A percentile compares a stretch with the other conserved stretches of the same genome.
These are phyloP conservation scores for Dissophora ornata DNA, from an alignment of 192 early-diverging fungal species.

Conservation along the genomic window DNA sequence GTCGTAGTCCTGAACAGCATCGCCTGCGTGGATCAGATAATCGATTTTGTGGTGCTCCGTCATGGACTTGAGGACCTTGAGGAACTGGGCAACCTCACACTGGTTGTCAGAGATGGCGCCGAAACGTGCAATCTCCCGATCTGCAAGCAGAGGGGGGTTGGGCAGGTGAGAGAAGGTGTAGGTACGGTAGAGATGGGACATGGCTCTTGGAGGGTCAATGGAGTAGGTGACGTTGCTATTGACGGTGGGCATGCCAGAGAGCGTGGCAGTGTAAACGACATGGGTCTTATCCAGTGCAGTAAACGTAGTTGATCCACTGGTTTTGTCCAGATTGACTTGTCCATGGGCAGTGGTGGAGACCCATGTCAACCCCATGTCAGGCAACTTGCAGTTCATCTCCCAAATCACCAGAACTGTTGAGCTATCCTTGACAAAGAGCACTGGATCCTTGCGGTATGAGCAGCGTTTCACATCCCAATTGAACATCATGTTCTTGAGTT, in stretches of 20 bases:
- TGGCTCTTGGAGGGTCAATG: slow-evolving; percentile 16
- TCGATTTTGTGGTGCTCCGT: slow-evolving; percentile 57
- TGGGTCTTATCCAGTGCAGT: slow-evolving; percentile 25
- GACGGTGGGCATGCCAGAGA: slow-evolving; percentile 35
- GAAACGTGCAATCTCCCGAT: slow-evolving; percentile 57
- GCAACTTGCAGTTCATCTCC: slow-evolving; percentile 65
- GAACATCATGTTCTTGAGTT: slow-evolving; percentile 60
- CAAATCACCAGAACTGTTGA: slow-evolving; percentile 62
- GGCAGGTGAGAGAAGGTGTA: slow-evolving; percentile 46
- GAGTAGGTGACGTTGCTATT: slow-evolving; percentile 46
- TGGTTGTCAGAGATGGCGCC: slow-evolving; percentile 62
- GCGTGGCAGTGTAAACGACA: slow-evolving; percentile 36
- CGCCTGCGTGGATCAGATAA: slow-evolving; percentile 76
- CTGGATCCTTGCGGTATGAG: slow-evolving; percentile 64
- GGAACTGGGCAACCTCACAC: slow-evolving; percentile 46
- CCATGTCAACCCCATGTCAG: slow-evolving; percentile 60
- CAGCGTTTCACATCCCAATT: slow-evolving; percentile 61
- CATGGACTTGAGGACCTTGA: slow-evolving; percentile 41
- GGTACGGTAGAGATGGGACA: slow-evolving; percentile 36
- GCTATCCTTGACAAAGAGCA: slow-evolving; percentile 62
- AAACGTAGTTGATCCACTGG: slow-evolving; percentile 13
- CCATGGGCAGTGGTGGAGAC: slow-evolving; percentile 9
- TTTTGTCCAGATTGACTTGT: neutral
- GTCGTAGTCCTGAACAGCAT: slow-evolving; percentile 69
- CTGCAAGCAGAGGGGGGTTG: slow-evolving; percentile 52